Evolutionary conservation across 2,329 filamentous ascomycete genomes (phyloP).

Genomic region (Pseudogymnoascus verrucosus): DNA sequence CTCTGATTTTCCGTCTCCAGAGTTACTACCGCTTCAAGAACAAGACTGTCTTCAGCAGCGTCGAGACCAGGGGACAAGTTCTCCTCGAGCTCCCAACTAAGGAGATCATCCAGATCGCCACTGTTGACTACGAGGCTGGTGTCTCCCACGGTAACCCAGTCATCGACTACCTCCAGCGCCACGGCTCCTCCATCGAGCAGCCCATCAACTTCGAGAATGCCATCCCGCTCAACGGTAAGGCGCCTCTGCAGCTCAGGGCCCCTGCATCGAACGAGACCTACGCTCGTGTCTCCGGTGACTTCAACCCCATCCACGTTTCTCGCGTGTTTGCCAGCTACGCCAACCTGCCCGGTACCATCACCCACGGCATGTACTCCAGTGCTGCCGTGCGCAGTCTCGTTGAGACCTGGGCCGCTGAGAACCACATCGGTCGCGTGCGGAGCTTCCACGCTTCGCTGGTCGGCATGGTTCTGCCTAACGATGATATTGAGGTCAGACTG

Average conservation of each 20-base stretch:
- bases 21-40: constrained; percentile 92
- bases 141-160: constrained; percentile 93
- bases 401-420: constrained; percentile 98
- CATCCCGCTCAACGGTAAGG: constrained; percentile 90
- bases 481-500: constrained; percentile 88
- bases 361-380: constrained; percentile 98
- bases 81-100: constrained; percentile 92
- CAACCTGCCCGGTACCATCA: constrained; percentile 92
- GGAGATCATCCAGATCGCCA: constrained; percentile 95
- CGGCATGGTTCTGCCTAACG: constrained; percentile 98
- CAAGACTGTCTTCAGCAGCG: constrained; percentile 80
- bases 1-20: constrained; percentile 89
- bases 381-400: constrained; percentile 92
- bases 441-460: constrained; percentile 95
- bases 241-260: constrained; percentile 77
- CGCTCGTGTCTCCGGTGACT: constrained; percentile 93
- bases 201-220: constrained; percentile 95
- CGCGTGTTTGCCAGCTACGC: constrained; percentile 94
- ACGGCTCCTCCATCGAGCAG: constrained; percentile 89
- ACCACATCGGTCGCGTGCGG: constrained; percentile 92
- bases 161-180: constrained; percentile 86
- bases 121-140: constrained; percentile 89
- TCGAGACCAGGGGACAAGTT: constrained; percentile 88
- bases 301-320: constrained; percentile 98
- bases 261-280: constrained; percentile 97